Percentiles rank a stretch among this genome's conserved stretches.
These are phyloP conservation scores for Hyaloscypha variabilis DNA, from an alignment of 495 filamentous ascomycete species.

Conservation along the genomic window DNA sequence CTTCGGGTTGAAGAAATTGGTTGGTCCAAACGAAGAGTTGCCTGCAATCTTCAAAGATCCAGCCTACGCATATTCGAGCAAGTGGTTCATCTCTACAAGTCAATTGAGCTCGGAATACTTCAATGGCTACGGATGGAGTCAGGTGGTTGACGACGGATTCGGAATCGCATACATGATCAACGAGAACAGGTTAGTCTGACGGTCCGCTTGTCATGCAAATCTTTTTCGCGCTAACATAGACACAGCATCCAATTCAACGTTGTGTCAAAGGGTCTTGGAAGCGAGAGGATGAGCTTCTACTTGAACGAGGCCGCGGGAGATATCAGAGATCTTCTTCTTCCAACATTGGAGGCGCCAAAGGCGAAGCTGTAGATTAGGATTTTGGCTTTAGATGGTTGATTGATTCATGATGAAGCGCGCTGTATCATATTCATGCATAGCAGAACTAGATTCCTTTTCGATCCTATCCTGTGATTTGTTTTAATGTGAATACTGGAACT, in stretches of 20 bases:
- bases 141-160: constrained; percentile 95
- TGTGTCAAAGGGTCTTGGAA: constrained; percentile 88
- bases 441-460: constrained; percentile 11
- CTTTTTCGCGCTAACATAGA: constrained; percentile 12
- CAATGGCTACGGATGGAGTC: constrained; percentile 99
- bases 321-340: constrained; percentile 83
- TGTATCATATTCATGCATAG: constrained; percentile 13
- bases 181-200: constrained; percentile 70
- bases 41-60: constrained; percentile 87
- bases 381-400: neutral
- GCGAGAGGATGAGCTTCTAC: constrained; percentile 92
- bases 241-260: constrained; percentile 95
- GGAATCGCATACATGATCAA: constrained; percentile 99
- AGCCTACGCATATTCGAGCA: constrained; percentile 78
- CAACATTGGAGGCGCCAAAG: constrained; percentile 81
- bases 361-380: constrained; percentile 71
- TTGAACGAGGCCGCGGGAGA: constrained; percentile 92
- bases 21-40: constrained; percentile 78
- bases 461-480: neutral
- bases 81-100: constrained; percentile 85
- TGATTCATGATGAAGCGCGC: neutral
- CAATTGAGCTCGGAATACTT: constrained; percentile 97
- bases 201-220: constrained; percentile 30
- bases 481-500: neutral
- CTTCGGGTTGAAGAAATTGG: constrained; percentile 91